phyloP scores from a whole-genome alignment of 2,329 filamentous ascomycete genomes.

The Pyrenophora seminiperda region DNA sequence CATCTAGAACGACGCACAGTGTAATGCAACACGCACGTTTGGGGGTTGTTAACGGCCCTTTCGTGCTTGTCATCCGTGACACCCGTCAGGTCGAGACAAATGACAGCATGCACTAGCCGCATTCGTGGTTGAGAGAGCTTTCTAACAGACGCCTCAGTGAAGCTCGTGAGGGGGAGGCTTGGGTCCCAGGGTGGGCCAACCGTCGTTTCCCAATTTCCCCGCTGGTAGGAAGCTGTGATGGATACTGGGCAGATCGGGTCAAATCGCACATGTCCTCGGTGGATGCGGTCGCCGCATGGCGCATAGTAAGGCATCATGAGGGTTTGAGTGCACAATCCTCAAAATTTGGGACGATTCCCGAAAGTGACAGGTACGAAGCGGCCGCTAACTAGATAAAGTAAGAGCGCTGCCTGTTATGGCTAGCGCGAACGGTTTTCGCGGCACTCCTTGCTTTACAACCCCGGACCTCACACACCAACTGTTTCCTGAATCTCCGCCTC shows the following conservation, averaged over 20 bases:
- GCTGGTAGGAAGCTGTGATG: constrained; percentile 10
- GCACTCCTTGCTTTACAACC: constrained; percentile 34
- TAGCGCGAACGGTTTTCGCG: constrained; percentile 28
- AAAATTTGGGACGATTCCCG: constrained; percentile 24
- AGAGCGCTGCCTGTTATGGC: constrained; percentile 20
- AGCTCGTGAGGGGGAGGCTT: constrained; percentile 6
- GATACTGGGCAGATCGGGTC: constrained; percentile 21
- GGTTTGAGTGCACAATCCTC: constrained; percentile 38
- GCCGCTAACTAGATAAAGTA: constrained; percentile 10
- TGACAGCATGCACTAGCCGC: constrained; percentile 7
- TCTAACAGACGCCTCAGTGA: constrained; percentile 2
- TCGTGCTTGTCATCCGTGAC: constrained; percentile 26
- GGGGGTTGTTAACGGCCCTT: constrained; percentile 2
- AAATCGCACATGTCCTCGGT: constrained; percentile 31
- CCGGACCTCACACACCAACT: constrained; percentile 40
- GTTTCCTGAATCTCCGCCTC: constrained; percentile 39
- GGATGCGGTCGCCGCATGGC: constrained; percentile 31
- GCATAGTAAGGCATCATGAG: constrained; percentile 42
- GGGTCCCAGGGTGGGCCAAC: constrained; percentile 12
- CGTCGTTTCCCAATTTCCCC: constrained; percentile 18
- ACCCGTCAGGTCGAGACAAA: constrained; percentile 17
- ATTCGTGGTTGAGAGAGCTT: constrained; percentile 1
- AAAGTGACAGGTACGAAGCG: constrained; percentile 16
- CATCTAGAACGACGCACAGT: constrained; percentile 13
- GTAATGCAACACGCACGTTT: constrained; percentile 11